Evolutionary conservation across 371 early-diverging fungal species (phyloP), one percentile per base, ranked within the genome.

Genomic region (Entomophthora muscae): DNA sequence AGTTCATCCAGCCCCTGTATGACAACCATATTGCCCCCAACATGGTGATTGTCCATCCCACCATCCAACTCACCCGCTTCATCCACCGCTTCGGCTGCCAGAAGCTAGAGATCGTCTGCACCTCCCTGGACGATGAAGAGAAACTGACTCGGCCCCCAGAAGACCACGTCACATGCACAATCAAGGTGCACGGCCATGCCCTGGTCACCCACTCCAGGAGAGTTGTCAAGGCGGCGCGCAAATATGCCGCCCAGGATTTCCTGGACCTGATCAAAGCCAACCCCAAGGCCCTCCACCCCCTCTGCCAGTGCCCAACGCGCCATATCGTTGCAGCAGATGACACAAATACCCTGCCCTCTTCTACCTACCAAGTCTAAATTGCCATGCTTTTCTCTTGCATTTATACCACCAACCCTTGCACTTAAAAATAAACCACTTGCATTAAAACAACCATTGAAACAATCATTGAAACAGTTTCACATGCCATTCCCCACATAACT

Each of bases 11-110:
- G 27, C 82, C 83, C 0, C 68, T 81, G 28, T 66, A 78, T 24
- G 74, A 79, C 32, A 66, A 67, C 0, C 78, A 84, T 70, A 75
- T 83, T 12, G 73, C 74, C 3, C 77, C 80, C 23, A 75, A 76
- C 10, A 67, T 67, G 0, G 69, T 84, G 31, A 67, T 69, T 23
- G 63, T 82, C 27, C 84, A 84, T 66, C 83, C 84, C 1, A 56
- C 77, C 26, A 67, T 70, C 23, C 68, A 68, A 57, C 62, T 81
- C 1, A 74, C 74, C 0, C 73, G 70, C 0, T 69, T 69, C 27
- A 64, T 78, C 21, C 79, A 81, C 27, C 67, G 68, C 31, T 53
- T 70, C 61, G 78, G 78, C 5, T 81, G 81, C 58, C 73, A 72
- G 53, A 65, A 68, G 1, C 73, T 78, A 24, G 13, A 30, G 26